A percentile compares a stretch with the other conserved stretches of the same genome.
Evolutionary conservation across 2,329 filamentous ascomycete species (phyloP).

Genomic region (Ciborinia camelliae): DNA sequence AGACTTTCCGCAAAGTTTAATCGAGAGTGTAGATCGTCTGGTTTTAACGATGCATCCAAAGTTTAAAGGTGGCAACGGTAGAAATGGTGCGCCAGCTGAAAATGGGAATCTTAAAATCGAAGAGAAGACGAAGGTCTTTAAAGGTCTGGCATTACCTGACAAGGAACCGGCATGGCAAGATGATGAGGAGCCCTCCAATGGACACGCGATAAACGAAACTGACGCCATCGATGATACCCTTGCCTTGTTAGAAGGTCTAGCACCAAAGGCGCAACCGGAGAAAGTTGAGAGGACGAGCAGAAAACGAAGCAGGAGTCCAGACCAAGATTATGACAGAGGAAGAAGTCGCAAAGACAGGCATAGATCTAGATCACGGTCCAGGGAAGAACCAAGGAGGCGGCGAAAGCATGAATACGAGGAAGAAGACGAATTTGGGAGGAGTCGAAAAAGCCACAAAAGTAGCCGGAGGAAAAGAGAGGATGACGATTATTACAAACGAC

Average conservation of each 20-base stretch:
- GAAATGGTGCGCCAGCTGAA: conserved; percentile 42
- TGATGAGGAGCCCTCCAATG: conserved; percentile 42
- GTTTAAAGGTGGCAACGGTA: conserved; percentile 71
- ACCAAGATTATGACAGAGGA: conserved; percentile 40
- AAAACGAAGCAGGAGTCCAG: conserved; percentile 53
- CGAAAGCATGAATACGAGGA: conserved; percentile 50
- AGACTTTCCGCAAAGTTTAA: conserved; percentile 74
- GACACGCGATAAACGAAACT: conserved; percentile 41
- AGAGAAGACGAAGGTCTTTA: conserved; percentile 84
- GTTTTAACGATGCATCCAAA: conserved; percentile 88
- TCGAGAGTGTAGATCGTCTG: conserved; percentile 88
- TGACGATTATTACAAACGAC: conserved; percentile 60
- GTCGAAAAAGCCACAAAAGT: conserved; percentile 41
- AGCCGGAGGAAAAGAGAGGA: conserved; percentile 43
- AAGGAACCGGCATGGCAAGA: conserved; percentile 56
- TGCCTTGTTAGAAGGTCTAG: conserved; percentile 82
- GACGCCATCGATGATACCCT: conserved; percentile 90
- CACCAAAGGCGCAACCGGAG: conserved; percentile 54
- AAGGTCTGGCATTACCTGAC: conserved; percentile 83
- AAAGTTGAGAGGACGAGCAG: conserved; percentile 40
- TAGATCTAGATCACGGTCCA: conserved; percentile 53
- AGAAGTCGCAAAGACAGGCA: conserved; percentile 42
- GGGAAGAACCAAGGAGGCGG: conserved; percentile 42
- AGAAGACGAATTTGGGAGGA: conserved; percentile 58
- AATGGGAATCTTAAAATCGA: conserved; percentile 49